Evolutionary conservation across 2,329 filamentous ascomycete genomes (phyloP), one percentile per base, ranked within the genome.

Genomic region (Colletotrichum cuscutae): DNA sequence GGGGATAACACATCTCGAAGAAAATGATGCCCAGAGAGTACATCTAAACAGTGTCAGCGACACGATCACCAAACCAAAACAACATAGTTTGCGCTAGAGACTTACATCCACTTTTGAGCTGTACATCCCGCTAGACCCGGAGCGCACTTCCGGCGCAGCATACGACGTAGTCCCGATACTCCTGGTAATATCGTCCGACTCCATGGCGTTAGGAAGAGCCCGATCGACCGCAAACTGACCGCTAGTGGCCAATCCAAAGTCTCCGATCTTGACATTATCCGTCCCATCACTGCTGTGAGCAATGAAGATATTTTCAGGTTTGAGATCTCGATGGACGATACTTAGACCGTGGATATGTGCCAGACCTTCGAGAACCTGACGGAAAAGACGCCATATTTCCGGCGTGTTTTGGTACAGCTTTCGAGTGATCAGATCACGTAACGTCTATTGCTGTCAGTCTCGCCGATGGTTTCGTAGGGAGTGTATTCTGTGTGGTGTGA

Each of bases 281-380:
- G 92, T 89, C 8, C 93, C 91, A 78, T 98, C 96, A 3, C 86
- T 80, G 28, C 88, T 86, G 52, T 87, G 85, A 46, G 86, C 86
- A 76, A 99, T 97, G 83, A 99, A 99, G 35, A 99, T 92, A 76
- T 99, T 99, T 79, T 98, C 97, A 0, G 97, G 97, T 80, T 99
- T 99, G 32, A 99, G 87, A 81, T 99, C 97, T 9, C 97, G 93
- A 81, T 99, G 97, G 15, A 98, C 97, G 76, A 99, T 97, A 62
- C 94, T 95, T 71, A 96, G 89, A 12, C 92, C 90, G 81, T 99
- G 97, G 56, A 99, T 97, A 80, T 98, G 95, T 15, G 91, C 92
- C 53, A 99, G 84, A 0, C 96, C 97, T 81, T 98, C 95, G 5
- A 98, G 85, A 12, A 98, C 92, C 78, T 98, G 96, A 37, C 96